These are phyloP conservation scores for Arachis monticola DNA, from an alignment of 331 rosid species.

Conservation along the genomic window DNA sequence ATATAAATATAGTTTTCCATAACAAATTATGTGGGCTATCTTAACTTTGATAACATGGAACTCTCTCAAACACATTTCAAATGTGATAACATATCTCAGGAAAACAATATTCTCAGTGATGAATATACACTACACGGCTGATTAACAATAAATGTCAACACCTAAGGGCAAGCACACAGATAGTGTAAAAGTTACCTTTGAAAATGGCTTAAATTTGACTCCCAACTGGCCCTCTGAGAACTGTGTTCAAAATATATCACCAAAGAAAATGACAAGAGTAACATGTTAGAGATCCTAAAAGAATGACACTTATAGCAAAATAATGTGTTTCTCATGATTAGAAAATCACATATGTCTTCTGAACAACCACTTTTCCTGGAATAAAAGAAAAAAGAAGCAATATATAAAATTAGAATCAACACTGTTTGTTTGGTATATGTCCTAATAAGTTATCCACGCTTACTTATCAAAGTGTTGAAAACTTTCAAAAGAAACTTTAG, in stretches of 20 bases:
- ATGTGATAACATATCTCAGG: too few species aligned
- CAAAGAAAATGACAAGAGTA: slow-evolving; percentile 26
- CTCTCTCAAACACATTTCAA: too few species aligned
- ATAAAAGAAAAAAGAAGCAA: slow-evolving; percentile 24
- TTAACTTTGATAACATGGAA: too few species aligned
- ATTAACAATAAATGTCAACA: slow-evolving; percentile 30
- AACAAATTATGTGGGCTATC: too few species aligned
- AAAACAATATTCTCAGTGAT: too few species aligned
- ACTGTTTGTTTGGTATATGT: too few species aligned
- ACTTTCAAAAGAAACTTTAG: too few species aligned
- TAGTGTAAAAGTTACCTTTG: slow-evolving; percentile 72
- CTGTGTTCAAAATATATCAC: slow-evolving; percentile 54
- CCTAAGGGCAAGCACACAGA: slow-evolving; percentile 8
- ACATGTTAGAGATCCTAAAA: slow-evolving; percentile 34
- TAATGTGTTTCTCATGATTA: slow-evolving; percentile 25
- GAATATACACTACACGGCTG: background rate
- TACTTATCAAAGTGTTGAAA: too few species aligned
- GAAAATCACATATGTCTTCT: slow-evolving; percentile 22
- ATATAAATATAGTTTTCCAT: too few species aligned
- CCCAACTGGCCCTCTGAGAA: slow-evolving; percentile 81
- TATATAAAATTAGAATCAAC: slow-evolving; percentile 10
- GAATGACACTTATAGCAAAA: slow-evolving; percentile 18
- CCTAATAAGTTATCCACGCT: too few species aligned
- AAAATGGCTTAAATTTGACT: slow-evolving; percentile 83
- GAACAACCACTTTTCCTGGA: slow-evolving; percentile 79